Base-by-base conservation (phyloP, 805 yeast genomes). In the Metschnikowia gruessii region DNA sequence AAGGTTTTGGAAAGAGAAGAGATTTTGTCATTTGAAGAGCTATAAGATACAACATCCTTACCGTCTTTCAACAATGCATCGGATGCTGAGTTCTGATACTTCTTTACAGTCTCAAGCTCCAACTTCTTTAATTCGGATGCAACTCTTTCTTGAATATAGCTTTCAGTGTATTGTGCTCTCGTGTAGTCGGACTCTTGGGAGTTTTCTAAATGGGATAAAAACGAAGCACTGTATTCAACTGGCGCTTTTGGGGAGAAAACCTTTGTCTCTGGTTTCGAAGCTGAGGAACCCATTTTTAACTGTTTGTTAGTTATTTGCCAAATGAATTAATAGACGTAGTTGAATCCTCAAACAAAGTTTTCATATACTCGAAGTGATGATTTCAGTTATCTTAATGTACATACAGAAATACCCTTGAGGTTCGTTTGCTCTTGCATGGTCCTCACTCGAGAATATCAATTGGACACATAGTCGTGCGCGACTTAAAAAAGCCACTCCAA, bases 101-200 rank as follows among this genome's bases (percentile, higher is more conserved):
- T 66, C 35, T 68, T 64, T 39, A 77, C 60, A 18, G 87, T 72
- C 44, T 79, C 76, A 31, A 68, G 67, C 55, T 83, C 83, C 50
- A 85, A 65, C 43, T 72, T 69, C 33, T 74, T 68, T 45, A 86
- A 70, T 55, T 79, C 83, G 46, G 75, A 74, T 39, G 78, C 67
- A 31, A 86, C 85, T 60, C 84, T 74, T 45, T 81, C 80, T 61
- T 85, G 84, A 46, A 87, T 74, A 53, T 77, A 81, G 57, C 77
- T 79, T 45, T 83, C 85, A 17, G 84, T 79, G 58, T 79, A 75
- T 61, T 85, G 90, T 36, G 82, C 76, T 60, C 91, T 80, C 7
- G 89, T 76, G 61, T 77, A 85, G 61, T 85, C 85, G 1, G 87
- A 77, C 69, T 85, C 90, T 19, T 73, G 71, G 3, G 84, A 75